phyloP scores from a whole-genome alignment of 2,329 filamentous ascomycete genomes.

The Colletotrichum costaricense region DNA sequence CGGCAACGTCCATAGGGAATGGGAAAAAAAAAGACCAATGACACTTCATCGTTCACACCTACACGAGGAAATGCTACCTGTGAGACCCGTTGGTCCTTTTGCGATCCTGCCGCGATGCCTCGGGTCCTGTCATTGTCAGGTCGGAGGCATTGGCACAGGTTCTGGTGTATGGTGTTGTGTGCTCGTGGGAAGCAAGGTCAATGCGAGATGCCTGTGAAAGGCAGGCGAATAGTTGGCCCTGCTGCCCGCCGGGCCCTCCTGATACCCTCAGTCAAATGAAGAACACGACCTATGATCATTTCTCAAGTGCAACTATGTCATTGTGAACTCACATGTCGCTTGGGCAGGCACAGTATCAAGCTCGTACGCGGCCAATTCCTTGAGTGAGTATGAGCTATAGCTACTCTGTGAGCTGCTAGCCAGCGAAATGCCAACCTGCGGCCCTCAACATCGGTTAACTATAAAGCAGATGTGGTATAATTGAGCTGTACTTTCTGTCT shows the following conservation, averaged over 20 bases:
- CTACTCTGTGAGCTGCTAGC: not conserved
- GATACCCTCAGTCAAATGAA: conserved; percentile 33
- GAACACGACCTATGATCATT: conserved; percentile 17
- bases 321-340: not conserved
- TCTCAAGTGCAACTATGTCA: not conserved
- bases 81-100: conserved; percentile 19
- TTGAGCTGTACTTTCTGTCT: not conserved
- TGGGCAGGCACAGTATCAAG: not conserved
- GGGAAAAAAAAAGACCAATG: conserved; percentile 37
- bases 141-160: conserved; percentile 5
- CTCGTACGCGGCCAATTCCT: not conserved
- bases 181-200: conserved; percentile 15
- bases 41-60: conserved; percentile 30
- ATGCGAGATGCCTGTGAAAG: conserved; percentile 11
- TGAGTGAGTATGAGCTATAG: not conserved
- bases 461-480: not conserved
- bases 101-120: not conserved
- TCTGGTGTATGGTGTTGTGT: conserved; percentile 29
- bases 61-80: conserved; percentile 10
- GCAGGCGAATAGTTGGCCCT: conserved; percentile 25
- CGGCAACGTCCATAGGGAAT: conserved; percentile 39
- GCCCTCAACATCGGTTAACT: not conserved
- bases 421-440: not conserved
- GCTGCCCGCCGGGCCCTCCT: conserved; percentile 27
- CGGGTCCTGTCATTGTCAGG: conserved; percentile 1